These are phyloP conservation scores for Babesia ovata DNA, from an alignment of 169 alveolate species.

Conservation along the genomic window DNA sequence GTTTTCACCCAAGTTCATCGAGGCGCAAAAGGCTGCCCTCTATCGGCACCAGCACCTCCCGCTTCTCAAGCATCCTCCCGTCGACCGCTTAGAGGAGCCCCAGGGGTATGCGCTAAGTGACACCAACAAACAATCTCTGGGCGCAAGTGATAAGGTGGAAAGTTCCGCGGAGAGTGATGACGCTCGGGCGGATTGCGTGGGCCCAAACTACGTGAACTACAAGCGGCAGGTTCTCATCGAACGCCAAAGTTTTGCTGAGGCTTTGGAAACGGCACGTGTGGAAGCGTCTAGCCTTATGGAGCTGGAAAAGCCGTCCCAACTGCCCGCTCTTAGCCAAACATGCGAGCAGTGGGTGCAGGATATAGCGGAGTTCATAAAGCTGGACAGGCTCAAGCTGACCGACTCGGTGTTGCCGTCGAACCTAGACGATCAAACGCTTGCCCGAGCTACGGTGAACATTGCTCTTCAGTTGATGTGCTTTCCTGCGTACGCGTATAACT, in stretches of 20 bases:
- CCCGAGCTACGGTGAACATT: constrained; percentile 68
- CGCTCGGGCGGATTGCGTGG: constrained; percentile 1
- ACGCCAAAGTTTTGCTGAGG: constrained; percentile 63
- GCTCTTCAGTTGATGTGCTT: constrained; percentile 74
- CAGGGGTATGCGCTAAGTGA: neutral
- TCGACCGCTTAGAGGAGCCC: neutral
- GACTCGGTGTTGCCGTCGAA: constrained; percentile 43
- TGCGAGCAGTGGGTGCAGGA: constrained; percentile 64
- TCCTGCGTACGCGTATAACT: constrained; percentile 70
- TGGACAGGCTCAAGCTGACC: constrained; percentile 40
- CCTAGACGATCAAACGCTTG: constrained; percentile 53
- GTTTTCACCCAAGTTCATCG: constrained; percentile 68
- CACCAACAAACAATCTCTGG: neutral
- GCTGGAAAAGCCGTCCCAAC: constrained; percentile 55
- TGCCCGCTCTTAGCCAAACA: constrained; percentile 50
- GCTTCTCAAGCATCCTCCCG: constrained; percentile 35
- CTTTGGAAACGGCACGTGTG: constrained; percentile 56
- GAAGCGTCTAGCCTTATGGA: constrained; percentile 64
- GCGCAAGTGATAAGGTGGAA: too few species aligned
- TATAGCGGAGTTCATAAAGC: constrained; percentile 46
- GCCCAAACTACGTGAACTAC: constrained; percentile 35
- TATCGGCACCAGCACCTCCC: constrained; percentile 75
- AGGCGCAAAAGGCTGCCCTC: constrained; percentile 61
- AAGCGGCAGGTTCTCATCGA: constrained; percentile 76
- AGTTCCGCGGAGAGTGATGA: neutral